A percentile compares a stretch with the other conserved stretches of the same genome.
Evolutionary conservation across 768 basidiomycete species (phyloP).

Genomic region (Macrolepiota albuminosa): DNA sequence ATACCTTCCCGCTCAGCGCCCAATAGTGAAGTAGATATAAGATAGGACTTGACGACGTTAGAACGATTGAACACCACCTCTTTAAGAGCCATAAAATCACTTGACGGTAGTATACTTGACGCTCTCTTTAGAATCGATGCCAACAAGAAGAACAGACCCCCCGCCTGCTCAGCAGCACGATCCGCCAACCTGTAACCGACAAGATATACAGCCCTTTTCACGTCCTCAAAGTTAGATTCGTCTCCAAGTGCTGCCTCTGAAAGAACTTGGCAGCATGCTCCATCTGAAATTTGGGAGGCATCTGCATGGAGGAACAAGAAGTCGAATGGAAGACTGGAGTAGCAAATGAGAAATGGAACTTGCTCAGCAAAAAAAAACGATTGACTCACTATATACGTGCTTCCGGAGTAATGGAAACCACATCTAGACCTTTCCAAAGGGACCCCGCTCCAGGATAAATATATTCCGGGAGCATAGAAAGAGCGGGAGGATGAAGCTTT

Average conservation of each 20-base stretch:
- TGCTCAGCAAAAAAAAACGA: background rate
- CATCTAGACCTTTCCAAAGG: conserved; percentile 36
- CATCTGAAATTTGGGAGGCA: conserved; percentile 20
- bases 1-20: conserved; percentile 30
- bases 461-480: conserved; percentile 38
- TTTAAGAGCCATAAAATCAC: conserved; percentile 34
- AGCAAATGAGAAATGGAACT: background rate
- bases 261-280: conserved; percentile 28
- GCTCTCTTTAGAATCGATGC: conserved; percentile 30
- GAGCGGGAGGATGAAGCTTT: conserved; percentile 35
- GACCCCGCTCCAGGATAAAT: conserved; percentile 38
- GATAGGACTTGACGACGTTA: conserved; percentile 28
- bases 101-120: conserved; percentile 18
- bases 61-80: conserved; percentile 31
- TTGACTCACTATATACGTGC: conserved; percentile 14
- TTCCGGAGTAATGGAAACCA: conserved; percentile 19
- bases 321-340: conserved; percentile 30
- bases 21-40: conserved; percentile 23
- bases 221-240: conserved; percentile 19
- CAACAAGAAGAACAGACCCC: conserved; percentile 33
- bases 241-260: conserved; percentile 25
- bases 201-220: conserved; percentile 34
- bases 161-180: conserved; percentile 18
- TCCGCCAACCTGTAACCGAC: conserved; percentile 29
- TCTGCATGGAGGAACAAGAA: conserved; percentile 37